A percentile compares a stretch with the other conserved stretches of the same genome.
These are phyloP conservation scores for Rhodotorula toruloides DNA, from an alignment of 768 basidiomycete genomes.

Conservation along the genomic window DNA sequence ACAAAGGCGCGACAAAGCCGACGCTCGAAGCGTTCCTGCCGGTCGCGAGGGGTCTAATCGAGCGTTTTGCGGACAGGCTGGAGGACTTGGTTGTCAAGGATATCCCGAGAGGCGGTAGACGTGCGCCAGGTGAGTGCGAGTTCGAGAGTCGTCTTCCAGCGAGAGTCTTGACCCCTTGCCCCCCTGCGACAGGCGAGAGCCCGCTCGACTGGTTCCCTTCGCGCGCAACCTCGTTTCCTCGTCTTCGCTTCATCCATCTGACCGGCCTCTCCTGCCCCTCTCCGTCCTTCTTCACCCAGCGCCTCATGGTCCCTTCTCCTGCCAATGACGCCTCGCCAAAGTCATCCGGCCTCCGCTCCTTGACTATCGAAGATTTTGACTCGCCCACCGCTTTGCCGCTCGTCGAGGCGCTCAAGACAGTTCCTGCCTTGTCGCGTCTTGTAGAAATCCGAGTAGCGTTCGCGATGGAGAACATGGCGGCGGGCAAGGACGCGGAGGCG, in stretches of 20 bases:
- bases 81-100: slow-evolving; percentile 23
- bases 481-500: neutral
- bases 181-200: neutral
- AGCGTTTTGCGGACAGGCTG: neutral
- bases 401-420: neutral
- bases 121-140: slow-evolving; percentile 3
- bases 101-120: slow-evolving; percentile 15
- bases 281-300: neutral
- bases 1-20: slow-evolving; percentile 11
- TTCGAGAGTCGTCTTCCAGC: too few relatives aligned
- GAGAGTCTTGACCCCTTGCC: too few relatives aligned
- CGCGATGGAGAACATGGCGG: neutral
- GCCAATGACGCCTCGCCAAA: too few relatives aligned
- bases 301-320: neutral
- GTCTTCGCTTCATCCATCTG: slow-evolving; percentile 19
- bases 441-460: slow-evolving; percentile 10
- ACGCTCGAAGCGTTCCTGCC: neutral
- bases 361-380: slow-evolving; percentile 34
- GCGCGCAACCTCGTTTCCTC: neutral
- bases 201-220: slow-evolving; percentile 16
- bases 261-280: slow-evolving; percentile 22
- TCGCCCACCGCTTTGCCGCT: neutral
- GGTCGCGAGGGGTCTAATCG: slow-evolving; percentile 4
- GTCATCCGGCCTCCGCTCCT: neutral
- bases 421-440: neutral